Evolutionary conservation across 495 filamentous ascomycete genomes (phyloP).

Genomic region (Penicillium cosmopolitanum): DNA sequence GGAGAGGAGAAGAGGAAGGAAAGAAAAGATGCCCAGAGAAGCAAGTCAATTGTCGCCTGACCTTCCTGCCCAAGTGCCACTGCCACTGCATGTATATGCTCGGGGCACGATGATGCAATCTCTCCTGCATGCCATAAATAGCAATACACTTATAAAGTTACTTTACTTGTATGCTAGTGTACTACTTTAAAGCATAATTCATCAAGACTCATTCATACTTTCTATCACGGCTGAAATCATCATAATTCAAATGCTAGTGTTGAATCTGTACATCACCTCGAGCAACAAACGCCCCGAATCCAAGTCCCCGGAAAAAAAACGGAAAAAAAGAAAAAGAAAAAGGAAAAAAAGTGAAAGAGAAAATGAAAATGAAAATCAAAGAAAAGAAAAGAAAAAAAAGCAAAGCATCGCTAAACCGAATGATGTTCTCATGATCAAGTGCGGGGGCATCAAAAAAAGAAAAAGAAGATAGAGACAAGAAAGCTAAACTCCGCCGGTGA

Average conservation of each 20-base stretch:
- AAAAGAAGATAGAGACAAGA: conserved; percentile 14
- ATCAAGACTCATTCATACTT: conserved; percentile 1
- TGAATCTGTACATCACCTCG: background rate
- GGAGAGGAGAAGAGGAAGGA: background rate
- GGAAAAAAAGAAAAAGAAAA: conserved; percentile 11
- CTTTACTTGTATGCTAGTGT: too few relatives aligned
- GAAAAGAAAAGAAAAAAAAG: conserved; percentile 11
- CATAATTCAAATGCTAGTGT: conserved; percentile 6
- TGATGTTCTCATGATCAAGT: conserved; percentile 16
- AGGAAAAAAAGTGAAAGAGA: conserved; percentile 6
- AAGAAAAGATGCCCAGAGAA: background rate
- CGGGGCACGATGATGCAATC: conserved; percentile 1
- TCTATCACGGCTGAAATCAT: conserved; percentile 14
- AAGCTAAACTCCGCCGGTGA: conserved; percentile 7
- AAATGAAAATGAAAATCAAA: too few relatives aligned
- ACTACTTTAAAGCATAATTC: too few relatives aligned
- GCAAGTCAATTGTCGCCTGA: background rate
- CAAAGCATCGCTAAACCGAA: conserved; percentile 17
- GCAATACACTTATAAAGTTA: background rate
- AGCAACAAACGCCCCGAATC: conserved; percentile 7
- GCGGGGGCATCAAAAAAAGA: conserved; percentile 9
- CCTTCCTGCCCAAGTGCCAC: background rate
- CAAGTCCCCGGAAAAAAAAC: conserved; percentile 1
- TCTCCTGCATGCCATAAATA: background rate
- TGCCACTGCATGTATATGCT: background rate